Evolutionary conservation across 768 basidiomycete species (phyloP), one percentile per base, ranked within the genome.

Genomic region (Kwoniella pini): DNA sequence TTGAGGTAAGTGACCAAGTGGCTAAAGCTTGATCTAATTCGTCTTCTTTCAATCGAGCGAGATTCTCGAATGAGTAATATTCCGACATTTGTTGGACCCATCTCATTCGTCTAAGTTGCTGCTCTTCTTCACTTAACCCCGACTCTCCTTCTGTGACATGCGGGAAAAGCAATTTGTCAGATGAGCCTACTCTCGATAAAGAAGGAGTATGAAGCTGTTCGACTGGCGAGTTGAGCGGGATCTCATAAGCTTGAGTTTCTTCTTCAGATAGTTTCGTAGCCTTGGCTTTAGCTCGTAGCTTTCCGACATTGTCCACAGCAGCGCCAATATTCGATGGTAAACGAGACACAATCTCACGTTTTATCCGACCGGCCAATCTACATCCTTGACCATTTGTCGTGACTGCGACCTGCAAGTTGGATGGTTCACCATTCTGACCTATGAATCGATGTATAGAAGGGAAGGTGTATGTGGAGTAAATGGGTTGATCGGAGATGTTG

Each of bases 71-170:
- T 0, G 91, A 87, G 90, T 92, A 97, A 76, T 96, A 97, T 76
- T 97, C 94, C 82, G 91, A 94, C 68, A 98, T 85, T 75, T 97
- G 95, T 0, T 91, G 87, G 2, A 96, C 87, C 91, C 92, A 97
- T 77, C 88, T 86, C 85, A 96, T 90, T 15, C 89, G 82, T 30
- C 92, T 82, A 58, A 79, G 81, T 53, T 83, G 80, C 31, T 68
- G 62, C 31, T 74, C 73, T 46, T 73, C 65, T 6, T 68, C 60
- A 17, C 50, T 57, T 5, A 60, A 26, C 26, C n/a, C n/a, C n/a
- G n/a, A n/a, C n/a, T n/a, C n/a, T 39, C 51, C 27, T 27, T 44
- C 13, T 11, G 36, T 26, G 50, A 52, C 63, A 15, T 31, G 44
- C 30, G 21, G n/a, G 43, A 42, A 67, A 59, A 59, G 67, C 54